Percentiles rank a stretch among this genome's conserved stretches.
Evolutionary conservation across 2,329 filamentous ascomycete species (phyloP).

Genomic region (Trichoderma sp.): DNA sequence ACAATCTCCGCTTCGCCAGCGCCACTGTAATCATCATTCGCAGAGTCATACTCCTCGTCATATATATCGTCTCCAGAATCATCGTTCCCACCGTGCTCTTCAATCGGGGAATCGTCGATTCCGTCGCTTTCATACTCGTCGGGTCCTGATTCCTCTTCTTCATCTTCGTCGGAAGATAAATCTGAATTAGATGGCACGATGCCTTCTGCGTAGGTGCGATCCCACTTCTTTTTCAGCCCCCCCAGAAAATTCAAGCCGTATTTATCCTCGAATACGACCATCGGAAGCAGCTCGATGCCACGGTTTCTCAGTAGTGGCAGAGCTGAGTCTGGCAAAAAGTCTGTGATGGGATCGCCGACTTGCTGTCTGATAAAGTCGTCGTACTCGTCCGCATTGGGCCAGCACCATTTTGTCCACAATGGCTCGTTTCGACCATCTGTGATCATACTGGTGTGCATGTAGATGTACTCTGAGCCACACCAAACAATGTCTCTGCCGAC

Average conservation of each 20-base stretch:
- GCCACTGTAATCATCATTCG: neutral
- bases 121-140: conserved; percentile 47
- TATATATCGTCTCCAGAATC: conserved; percentile 23
- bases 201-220: neutral
- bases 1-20: conserved; percentile 27
- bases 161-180: neutral
- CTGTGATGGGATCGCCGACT: conserved; percentile 30
- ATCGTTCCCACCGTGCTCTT: conserved; percentile 33
- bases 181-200: neutral
- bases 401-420: conserved; percentile 37
- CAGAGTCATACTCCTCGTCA: conserved; percentile 29
- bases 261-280: conserved; percentile 38
- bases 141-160: conserved; percentile 30
- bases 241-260: conserved; percentile 31
- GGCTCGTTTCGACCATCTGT: conserved; percentile 37
- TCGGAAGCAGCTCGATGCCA: conserved; percentile 38
- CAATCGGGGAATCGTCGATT: conserved; percentile 44
- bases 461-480: conserved; percentile 40
- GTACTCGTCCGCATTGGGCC: conserved; percentile 42
- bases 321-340: neutral
- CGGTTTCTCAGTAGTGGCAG: neutral
- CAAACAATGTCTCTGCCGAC: conserved; percentile 35
- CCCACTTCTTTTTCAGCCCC: conserved; percentile 27
- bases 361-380: conserved; percentile 38
- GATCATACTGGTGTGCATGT: conserved; percentile 37